Conservation (phyloP, 768 basidiomycete species). For the Boletus huronensis region DNA sequence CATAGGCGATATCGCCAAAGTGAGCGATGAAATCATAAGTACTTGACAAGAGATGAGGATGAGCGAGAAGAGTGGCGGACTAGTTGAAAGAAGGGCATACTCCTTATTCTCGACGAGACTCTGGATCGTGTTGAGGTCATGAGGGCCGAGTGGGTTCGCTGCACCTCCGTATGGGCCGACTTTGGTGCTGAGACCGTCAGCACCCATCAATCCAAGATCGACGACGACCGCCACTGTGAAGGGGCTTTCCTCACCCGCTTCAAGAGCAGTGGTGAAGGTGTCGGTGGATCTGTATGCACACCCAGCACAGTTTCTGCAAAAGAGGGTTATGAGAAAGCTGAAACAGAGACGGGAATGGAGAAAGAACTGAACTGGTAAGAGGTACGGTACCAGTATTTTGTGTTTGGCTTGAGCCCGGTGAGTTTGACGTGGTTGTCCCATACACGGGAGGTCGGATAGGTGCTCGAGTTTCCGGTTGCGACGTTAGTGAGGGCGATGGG, state of each 20-base stretch:
- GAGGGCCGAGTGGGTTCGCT: constrained; percentile 22
- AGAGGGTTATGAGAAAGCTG: not conserved
- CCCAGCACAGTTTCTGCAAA: constrained; percentile 22
- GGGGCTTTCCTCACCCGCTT: constrained; percentile 15
- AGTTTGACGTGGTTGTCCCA: constrained; percentile 29
- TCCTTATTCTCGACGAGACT: constrained; percentile 28
- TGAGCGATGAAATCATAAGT: constrained; percentile 28
- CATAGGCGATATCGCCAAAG: constrained; percentile 24
- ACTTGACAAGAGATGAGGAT: constrained; percentile 11
- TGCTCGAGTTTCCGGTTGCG: constrained; percentile 19
- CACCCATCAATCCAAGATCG: constrained; percentile 29
- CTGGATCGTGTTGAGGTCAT: constrained; percentile 28
- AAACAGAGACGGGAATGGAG: not conserved
- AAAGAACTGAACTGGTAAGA: constrained; percentile 22
- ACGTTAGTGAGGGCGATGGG: constrained; percentile 18
- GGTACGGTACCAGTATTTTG: constrained; percentile 28
- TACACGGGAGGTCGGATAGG: constrained; percentile 25
- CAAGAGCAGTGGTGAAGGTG: constrained; percentile 24
- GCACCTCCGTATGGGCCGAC: constrained; percentile 25
- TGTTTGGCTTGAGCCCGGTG: constrained; percentile 21
- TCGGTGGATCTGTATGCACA: constrained; percentile 26
- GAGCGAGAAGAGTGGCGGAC: not conserved
- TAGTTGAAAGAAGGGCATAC: constrained; percentile 7
- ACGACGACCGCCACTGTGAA: constrained; percentile 27
- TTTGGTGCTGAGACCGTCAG: constrained; percentile 27